A percentile compares a stretch with the other conserved stretches of the same genome.
Conservation (phyloP, 495 filamentous ascomycete species). For the Penicillium egyptiacum region DNA sequence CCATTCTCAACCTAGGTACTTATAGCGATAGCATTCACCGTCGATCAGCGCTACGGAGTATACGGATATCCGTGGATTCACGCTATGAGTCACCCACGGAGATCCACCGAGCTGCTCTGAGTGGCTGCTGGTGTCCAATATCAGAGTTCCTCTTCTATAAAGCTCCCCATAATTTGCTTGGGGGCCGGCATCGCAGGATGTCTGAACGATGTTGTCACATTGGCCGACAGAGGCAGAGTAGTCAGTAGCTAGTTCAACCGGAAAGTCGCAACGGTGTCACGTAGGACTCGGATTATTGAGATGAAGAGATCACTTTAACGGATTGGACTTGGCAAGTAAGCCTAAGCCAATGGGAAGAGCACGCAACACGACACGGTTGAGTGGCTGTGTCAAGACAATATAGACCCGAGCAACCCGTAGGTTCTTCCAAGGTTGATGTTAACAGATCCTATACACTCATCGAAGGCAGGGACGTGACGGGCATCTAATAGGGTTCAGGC, state of each 20-base stretch:
- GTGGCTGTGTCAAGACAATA: background rate
- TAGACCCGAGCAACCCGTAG: background rate
- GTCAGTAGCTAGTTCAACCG: background rate
- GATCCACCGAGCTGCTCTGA: slow-evolving; percentile 2
- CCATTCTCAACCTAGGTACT: background rate
- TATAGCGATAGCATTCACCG: background rate
- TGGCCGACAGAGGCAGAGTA: background rate
- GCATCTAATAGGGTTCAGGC: too few species aligned
- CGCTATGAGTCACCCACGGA: background rate
- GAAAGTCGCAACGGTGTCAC: background rate
- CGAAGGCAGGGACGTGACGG: too few species aligned
- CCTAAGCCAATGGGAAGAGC: background rate
- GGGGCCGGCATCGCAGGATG: background rate
- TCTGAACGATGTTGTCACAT: background rate
- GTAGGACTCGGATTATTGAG: background rate
- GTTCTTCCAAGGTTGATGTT: too few species aligned
- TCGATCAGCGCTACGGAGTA: too few species aligned
- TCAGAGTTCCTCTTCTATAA: background rate
- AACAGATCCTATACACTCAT: too few species aligned
- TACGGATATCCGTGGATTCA: background rate
- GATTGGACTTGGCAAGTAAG: background rate
- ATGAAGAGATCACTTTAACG: background rate
- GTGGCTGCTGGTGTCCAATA: slow-evolving; percentile 4
- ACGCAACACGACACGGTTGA: background rate
- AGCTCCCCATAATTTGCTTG: background rate